Evolutionary conservation across 306 rosid genomes (phyloP).

Genomic region (Luffa aegyptiaca): DNA sequence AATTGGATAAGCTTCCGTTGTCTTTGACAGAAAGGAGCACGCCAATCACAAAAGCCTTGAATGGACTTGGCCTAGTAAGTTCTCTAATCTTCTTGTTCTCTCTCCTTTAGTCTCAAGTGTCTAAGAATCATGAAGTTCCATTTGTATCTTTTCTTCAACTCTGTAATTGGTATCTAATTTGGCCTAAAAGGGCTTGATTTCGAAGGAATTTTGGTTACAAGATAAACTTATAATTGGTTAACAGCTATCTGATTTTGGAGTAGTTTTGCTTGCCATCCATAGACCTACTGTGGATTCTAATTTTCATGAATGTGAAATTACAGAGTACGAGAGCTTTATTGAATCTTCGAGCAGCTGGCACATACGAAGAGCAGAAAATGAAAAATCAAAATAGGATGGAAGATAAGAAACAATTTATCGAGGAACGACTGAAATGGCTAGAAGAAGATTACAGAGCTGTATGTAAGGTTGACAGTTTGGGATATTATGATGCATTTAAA

Average conservation of each 20-base stretch:
- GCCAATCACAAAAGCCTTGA: conserved; percentile 25
- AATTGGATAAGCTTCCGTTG: conserved; percentile 32
- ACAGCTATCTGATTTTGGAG: neutral
- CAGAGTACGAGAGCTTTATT: conserved; percentile 57
- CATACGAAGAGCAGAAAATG: conserved; percentile 28
- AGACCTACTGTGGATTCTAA: neutral
- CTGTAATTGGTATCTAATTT: neutral
- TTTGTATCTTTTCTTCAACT: neutral
- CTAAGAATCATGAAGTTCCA: neutral
- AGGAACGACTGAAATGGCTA: neutral
- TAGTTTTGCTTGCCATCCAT: neutral
- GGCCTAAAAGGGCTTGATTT: neutral
- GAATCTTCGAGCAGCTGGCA: conserved; percentile 63
- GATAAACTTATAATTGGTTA: neutral
- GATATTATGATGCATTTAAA: conserved; percentile 67
- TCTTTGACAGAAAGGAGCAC: conserved; percentile 16
- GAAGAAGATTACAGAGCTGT: conserved; percentile 21
- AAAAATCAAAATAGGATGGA: conserved; percentile 23
- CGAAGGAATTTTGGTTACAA: neutral
- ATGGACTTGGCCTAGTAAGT: conserved; percentile 64
- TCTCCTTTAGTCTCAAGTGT: neutral
- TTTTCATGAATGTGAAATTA: neutral
- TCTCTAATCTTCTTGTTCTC: neutral
- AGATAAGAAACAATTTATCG: conserved; percentile 2
- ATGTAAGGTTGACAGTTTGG: conserved; percentile 15